Base-by-base conservation (phyloP, 768 basidiomycete species). In the Nidula microcarpa region DNA sequence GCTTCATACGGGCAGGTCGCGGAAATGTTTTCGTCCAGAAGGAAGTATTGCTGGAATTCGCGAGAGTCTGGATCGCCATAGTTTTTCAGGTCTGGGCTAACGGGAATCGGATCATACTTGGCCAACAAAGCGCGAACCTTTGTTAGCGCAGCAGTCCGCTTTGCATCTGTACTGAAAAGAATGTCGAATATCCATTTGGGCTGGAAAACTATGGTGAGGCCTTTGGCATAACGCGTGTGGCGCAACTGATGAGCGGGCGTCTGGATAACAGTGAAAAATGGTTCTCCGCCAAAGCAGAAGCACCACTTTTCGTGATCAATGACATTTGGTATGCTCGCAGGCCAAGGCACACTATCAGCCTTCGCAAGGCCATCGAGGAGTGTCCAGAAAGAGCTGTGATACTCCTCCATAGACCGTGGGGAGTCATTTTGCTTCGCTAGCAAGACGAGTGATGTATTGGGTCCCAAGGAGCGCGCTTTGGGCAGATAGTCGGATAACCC, bases 161-260 rank as follows among this genome's bases (percentile, higher is more conserved):
- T 60, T 11, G 59, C 60, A 14, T 62, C 54, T 9, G 49, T 53
- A 53, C 58, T 60, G 51, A 60, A 62, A 11, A 62, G 43, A 32
- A 62, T 62, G 30, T 62, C 60, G 50, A 62, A 62, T 34, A 62
- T 62, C 60, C 59, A 62, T 46, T 62, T 59, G n/a, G 60, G 60
- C 37, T 62, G 60, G 56, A 62, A 62, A 23, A 62, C 60, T 37
- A 60, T 60, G 32, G 56, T 55, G 17, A 60, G 50, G n/a, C 59
- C 60, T 43, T 60, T 60, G n/a, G 59, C 56, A 34, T 52, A 56
- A 41, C 60, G 54, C 3, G 54, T 57, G 11, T 55, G 58, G 53
- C 58, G 60, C 11, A 50, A 45, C 39, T 57, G 56, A 37, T 60
- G 59, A 6, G 56, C 58, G 14, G 60, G 60, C 1, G 60, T 62